These are phyloP conservation scores for Aspergillus biplanus DNA, from an alignment of 495 filamentous ascomycete species.

Conservation along the genomic window DNA sequence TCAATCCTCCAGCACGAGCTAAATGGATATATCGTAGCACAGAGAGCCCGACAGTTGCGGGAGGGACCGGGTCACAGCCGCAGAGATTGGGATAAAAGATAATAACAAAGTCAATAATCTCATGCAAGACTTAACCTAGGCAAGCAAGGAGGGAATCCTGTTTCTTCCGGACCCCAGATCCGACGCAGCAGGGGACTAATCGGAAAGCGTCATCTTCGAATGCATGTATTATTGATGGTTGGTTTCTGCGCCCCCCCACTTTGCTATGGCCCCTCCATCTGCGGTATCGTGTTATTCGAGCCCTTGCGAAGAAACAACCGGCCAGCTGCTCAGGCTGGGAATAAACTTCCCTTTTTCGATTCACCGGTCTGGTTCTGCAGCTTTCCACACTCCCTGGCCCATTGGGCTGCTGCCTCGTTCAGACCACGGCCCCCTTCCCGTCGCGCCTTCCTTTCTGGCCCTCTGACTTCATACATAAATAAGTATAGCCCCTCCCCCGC, in stretches of 20 bases:
- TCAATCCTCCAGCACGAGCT: neutral
- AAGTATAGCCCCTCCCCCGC: slow-evolving; percentile 14
- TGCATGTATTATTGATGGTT: neutral
- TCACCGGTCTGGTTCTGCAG: slow-evolving; percentile 18
- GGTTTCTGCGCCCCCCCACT: slow-evolving; percentile 4
- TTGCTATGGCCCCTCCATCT: slow-evolving; percentile 15
- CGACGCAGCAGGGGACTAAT: slow-evolving; percentile 5
- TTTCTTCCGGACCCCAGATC: slow-evolving; percentile 21
- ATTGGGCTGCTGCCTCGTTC: slow-evolving; percentile 5
- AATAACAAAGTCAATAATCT: neutral
- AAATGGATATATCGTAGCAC: neutral
- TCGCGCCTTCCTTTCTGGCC: neutral
- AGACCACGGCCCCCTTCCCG: neutral
- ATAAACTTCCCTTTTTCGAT: slow-evolving; percentile 16
- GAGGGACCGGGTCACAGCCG: neutral
- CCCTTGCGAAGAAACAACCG: no score
- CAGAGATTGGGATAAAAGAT: neutral
- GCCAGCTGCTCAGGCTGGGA: neutral
- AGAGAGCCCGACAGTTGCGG: neutral
- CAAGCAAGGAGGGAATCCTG: slow-evolving; percentile 19
- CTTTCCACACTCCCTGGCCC: slow-evolving; percentile 8
- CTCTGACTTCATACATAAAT: slow-evolving; percentile 14
- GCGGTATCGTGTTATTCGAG: neutral
- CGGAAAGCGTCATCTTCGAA: slow-evolving; percentile 10
- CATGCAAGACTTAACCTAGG: neutral